Base-by-base conservation (phyloP, 2,329 filamentous ascomycete species). In the Fulvia fulva region DNA sequence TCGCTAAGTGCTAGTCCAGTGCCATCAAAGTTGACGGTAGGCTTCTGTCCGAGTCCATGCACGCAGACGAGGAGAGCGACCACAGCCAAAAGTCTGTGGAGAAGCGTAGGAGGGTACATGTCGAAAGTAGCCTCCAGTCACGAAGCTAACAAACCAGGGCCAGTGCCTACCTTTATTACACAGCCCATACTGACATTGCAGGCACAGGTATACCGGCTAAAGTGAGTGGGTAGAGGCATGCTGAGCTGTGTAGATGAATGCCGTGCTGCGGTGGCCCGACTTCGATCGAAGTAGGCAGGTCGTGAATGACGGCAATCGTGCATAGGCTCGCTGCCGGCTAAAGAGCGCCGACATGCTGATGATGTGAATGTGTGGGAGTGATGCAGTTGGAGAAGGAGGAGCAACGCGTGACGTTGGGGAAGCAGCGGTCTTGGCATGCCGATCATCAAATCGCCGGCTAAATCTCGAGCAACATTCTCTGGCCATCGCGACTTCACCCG, bases 1-100 rank as follows among this genome's bases (percentile, higher is more conserved):
- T 56, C 57, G 16, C 63, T 61, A 25, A 69, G 60, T 16, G 50
- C 34, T n/a, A 64, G 26, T 12, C 69, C 78, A 67, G 59, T 74
- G 68, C 63, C 75, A 68, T 70, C 76, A 71, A 79, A 80, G 19
- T 72, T 71, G 51, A 82, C 73, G 22, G 80, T 80, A 7, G 77
- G 72, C 63, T 81, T 76, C 65, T 83, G 81, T 47, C 80, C 79
- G 53, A 83, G 74, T 32, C 76, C 78, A 21, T 21, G 22, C 11
- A 49, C 32, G 9, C 11, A 23, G 14, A 16, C 7, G 25, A 49
- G 7, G 23, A 49, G 21, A 22, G 22, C 8, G 45, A 23, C 9
- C 7, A 49, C 11, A n/a, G 25, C 19, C 9, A 49, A 22, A 8
- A 44, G 41, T n/a, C 41, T 44, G 41, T 8, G 21, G 41, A 44